phyloP scores from a whole-genome alignment of 345 rosid species.

The Gossypium raimondii region DNA sequence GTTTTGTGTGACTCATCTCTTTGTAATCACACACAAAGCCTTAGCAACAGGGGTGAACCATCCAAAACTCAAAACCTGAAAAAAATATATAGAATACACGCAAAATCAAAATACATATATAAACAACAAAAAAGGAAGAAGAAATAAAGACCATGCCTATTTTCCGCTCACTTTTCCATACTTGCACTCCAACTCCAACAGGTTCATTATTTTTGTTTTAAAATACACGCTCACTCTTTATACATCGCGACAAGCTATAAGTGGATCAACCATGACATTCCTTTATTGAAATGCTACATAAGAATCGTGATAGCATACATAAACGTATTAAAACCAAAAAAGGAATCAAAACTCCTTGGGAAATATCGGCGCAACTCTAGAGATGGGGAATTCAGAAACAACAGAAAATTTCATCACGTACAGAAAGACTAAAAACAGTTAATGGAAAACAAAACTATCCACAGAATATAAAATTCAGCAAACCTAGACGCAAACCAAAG shows the following conservation, averaged over 20 bases:
- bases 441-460: background rate
- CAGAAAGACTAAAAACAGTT: background rate
- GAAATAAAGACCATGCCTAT: background rate
- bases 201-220: background rate
- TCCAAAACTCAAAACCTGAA: conserved; percentile 39
- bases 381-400: background rate
- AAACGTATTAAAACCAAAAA: conserved; percentile 12
- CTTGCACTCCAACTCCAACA: conserved; percentile 23
- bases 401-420: background rate
- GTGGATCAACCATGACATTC: conserved; percentile 2
- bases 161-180: conserved; percentile 17
- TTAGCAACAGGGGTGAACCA: conserved; percentile 35
- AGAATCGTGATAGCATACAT: conserved; percentile 9
- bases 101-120: conserved; percentile 9
- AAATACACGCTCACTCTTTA: background rate
- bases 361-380: background rate
- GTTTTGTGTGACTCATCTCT: conserved; percentile 62
- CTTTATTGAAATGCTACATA: conserved; percentile 17
- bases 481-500: background rate
- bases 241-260: conserved; percentile 16
- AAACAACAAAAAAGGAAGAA: background rate
- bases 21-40: conserved; percentile 31
- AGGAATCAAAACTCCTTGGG: conserved; percentile 2
- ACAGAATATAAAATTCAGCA: background rate
- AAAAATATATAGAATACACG: conserved; percentile 9